These are phyloP conservation scores for Rhazya stricta DNA, from an alignment of 257 asterid genomes.

Conservation along the genomic window DNA sequence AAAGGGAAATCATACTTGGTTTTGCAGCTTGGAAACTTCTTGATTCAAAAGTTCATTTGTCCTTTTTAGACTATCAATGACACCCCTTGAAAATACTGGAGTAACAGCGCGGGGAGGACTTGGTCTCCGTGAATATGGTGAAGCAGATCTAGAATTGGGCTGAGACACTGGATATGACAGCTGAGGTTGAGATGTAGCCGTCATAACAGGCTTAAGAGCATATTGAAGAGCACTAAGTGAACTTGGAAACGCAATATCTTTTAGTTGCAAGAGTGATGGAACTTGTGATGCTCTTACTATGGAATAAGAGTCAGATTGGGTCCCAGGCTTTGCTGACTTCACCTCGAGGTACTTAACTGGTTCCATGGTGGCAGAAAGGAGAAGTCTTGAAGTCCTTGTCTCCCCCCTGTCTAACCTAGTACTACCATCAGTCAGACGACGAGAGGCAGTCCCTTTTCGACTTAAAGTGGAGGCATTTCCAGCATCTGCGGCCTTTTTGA, in stretches of 20 bases:
- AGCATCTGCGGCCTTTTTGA: slow-evolving; percentile 59
- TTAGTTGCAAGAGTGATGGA: slow-evolving; percentile 75
- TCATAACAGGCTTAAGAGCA: slow-evolving; percentile 63
- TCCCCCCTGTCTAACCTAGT: slow-evolving; percentile 44
- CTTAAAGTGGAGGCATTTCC: slow-evolving; percentile 33
- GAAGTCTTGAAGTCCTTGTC: slow-evolving; percentile 43
- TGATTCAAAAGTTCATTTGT: slow-evolving; percentile 68
- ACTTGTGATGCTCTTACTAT: slow-evolving; percentile 87
- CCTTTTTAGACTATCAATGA: slow-evolving; percentile 69
- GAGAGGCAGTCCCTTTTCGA: slow-evolving; percentile 41
- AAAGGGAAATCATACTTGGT: slow-evolving; percentile 42
- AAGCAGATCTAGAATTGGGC: slow-evolving; percentile 66
- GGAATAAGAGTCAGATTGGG: slow-evolving; percentile 38
- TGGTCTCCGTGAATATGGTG: slow-evolving; percentile 85
- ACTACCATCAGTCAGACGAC: slow-evolving; percentile 41
- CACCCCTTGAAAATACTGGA: slow-evolving; percentile 77
- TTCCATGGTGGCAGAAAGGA: slow-evolving; percentile 64
- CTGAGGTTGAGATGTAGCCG: slow-evolving; percentile 34
- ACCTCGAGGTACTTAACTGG: slow-evolving; percentile 85
- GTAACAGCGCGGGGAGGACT: slow-evolving; percentile 80
- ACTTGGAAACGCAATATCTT: slow-evolving; percentile 88
- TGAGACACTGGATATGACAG: slow-evolving; percentile 31
- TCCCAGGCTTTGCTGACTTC: slow-evolving; percentile 47
- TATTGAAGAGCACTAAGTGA: slow-evolving; percentile 83
- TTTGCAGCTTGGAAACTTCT: slow-evolving; percentile 66